A percentile compares a stretch with the other conserved stretches of the same genome.
Evolutionary conservation across 2,329 filamentous ascomycete genomes (phyloP).

Genomic region (Graphilbum sp.): DNA sequence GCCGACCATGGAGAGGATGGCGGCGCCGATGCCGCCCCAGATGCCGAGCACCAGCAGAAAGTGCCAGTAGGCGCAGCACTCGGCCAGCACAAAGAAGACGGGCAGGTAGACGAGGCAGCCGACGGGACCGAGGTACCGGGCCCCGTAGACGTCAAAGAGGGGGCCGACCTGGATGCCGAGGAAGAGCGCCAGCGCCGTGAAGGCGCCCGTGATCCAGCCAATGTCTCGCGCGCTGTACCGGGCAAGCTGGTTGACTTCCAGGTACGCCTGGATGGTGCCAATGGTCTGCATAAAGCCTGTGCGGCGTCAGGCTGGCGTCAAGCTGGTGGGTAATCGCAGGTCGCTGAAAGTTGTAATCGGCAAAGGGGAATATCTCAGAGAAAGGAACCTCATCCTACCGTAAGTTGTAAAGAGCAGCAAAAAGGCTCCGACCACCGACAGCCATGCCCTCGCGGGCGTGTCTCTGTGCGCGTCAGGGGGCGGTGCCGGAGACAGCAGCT

Average conservation of each 20-base stretch:
- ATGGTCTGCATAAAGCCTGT: constrained; percentile 29
- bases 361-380: too few species aligned
- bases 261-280: constrained; percentile 30
- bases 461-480: too few species aligned
- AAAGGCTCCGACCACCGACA: constrained; percentile 5
- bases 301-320: too few species aligned
- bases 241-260: constrained; percentile 25
- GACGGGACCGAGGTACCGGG: constrained; percentile 20
- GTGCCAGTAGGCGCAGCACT: constrained; percentile 30
- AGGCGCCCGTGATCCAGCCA: constrained; percentile 31
- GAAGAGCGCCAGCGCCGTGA: constrained; percentile 26
- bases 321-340: too few species aligned
- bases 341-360: too few species aligned
- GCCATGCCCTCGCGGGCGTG: constrained; percentile 10
- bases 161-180: constrained; percentile 31
- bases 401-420: constrained; percentile 6
- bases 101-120: constrained; percentile 20
- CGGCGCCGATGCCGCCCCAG: constrained; percentile 23
- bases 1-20: constrained; percentile 19
- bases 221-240: constrained; percentile 25
- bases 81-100: constrained; percentile 27
- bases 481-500: too few species aligned
- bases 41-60: constrained; percentile 27
- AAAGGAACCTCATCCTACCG: neutral
- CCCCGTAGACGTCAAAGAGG: constrained; percentile 29